Evolutionary conservation across 2,329 filamentous ascomycete genomes (phyloP).

Genomic region (Fusarium sp.): DNA sequence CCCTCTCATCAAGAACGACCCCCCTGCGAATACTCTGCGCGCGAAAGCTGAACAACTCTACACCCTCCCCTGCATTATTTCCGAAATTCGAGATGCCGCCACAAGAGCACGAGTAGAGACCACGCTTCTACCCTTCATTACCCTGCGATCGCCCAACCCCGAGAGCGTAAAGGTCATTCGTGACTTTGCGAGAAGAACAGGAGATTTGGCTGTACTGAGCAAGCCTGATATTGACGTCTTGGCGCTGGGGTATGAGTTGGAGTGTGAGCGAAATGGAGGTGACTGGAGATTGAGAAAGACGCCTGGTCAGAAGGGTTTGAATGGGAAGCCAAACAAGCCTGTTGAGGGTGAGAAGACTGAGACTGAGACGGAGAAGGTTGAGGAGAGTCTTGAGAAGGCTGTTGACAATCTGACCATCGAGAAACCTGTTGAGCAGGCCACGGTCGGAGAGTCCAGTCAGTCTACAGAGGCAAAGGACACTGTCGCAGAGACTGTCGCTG

Average conservation of each 20-base stretch:
- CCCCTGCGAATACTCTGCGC: slow-evolving; percentile 82
- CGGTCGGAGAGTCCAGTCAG: slow-evolving; percentile 5
- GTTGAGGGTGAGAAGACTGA: slow-evolving; percentile 18
- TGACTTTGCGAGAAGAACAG: slow-evolving; percentile 88
- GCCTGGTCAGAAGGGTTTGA: slow-evolving; percentile 81
- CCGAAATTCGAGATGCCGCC: slow-evolving; percentile 86
- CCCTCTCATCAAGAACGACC: slow-evolving; percentile 92
- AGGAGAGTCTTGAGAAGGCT: slow-evolving; percentile 11
- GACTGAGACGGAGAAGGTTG: neutral
- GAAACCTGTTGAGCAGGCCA: slow-evolving; percentile 10
- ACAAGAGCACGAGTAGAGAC: slow-evolving; percentile 85
- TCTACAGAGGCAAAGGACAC: neutral
- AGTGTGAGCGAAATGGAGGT: slow-evolving; percentile 88
- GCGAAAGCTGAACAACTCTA: slow-evolving; percentile 79
- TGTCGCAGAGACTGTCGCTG: neutral
- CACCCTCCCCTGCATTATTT: slow-evolving; percentile 85
- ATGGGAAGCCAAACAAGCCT: slow-evolving; percentile 65
- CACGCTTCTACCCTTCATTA: slow-evolving; percentile 85
- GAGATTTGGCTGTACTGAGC: slow-evolving; percentile 88
- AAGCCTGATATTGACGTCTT: slow-evolving; percentile 88
- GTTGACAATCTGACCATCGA: slow-evolving; percentile 26
- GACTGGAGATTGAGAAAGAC: slow-evolving; percentile 83
- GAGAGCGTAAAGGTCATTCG: slow-evolving; percentile 82
- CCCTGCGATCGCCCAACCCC: slow-evolving; percentile 75
- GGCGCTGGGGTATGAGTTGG: slow-evolving; percentile 92